Base-by-base conservation (phyloP, 2,329 filamentous ascomycete genomes). In the Calonectria ilicicola region DNA sequence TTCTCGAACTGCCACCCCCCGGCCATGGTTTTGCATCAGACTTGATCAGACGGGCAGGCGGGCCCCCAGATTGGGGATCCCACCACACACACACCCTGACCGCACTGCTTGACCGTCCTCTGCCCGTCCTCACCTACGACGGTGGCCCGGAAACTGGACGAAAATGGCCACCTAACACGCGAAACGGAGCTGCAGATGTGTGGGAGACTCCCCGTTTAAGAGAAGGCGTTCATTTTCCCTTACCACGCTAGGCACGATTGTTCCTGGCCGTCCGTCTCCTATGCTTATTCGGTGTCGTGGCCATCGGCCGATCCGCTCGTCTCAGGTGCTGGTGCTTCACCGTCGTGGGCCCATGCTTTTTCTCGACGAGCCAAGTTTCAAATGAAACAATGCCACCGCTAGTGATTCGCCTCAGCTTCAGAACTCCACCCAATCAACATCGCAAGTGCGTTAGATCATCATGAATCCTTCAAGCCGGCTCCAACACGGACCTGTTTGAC, bases 351-450 rank as follows among this genome's bases (percentile, higher is more conserved):
- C 70, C 66, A 65, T 76, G 66, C 72, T 65, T 51, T 63, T 72
- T 77, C 87, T 84, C 83, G 83, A 88, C 86, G 79, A 80, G 78
- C 83, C 80, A 77, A 78, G 86, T 88, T 87, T 88, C 87, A 86
- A 75, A 79, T 84, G 84, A 87, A 85, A 87, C 86, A 70, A 74
- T 75, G 72, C 72, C 70, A 79, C 76, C 58, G 72, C 63, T 67
- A 69, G 76, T 38, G 70, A 70, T 71, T 70, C 74, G 72, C 69
- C 69, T 71, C 71, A 72, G 68, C 64, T 68, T 66, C 65, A 32
- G 51, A 42, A 62, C 4, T n/a, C 58, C 15, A 56, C 44, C 78
- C 78, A 80, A 79, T 80, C 77, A 78, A 38, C 69, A 65, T 29
- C n/a, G 35, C 42, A 63, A 38, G 68, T 40, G 65, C 67, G 65